Percentiles rank a stretch among this genome's conserved stretches.
phyloP scores from a whole-genome alignment of 768 basidiomycete species.

The Tricholoma sp. region DNA sequence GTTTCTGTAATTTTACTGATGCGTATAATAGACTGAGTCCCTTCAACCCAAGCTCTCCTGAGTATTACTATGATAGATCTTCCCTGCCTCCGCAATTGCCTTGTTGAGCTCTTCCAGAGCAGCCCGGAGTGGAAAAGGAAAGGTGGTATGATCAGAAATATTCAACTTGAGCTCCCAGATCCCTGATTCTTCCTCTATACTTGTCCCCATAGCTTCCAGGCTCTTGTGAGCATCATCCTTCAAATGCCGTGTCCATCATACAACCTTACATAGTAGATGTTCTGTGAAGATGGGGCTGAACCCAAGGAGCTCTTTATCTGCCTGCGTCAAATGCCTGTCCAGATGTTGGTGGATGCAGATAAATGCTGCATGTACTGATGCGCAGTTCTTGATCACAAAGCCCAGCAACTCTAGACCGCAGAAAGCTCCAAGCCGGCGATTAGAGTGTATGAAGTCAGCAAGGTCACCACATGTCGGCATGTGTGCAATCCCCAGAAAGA shows the following conservation, averaged over 20 bases:
- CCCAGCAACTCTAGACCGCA: conserved; percentile 6
- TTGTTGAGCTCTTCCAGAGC: too few species aligned
- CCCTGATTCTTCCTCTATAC: too few species aligned
- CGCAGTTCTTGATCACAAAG: conserved; percentile 1
- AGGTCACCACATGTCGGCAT: not conserved
- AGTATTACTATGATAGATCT: too few species aligned
- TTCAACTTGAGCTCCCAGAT: too few species aligned
- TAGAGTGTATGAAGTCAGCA: conserved; percentile 6
- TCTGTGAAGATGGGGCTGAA: conserved; percentile 15
- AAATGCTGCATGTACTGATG: conserved; percentile 6
- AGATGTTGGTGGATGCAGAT: conserved; percentile 6
- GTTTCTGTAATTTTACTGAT: too few species aligned
- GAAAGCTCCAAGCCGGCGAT: conserved; percentile 2
- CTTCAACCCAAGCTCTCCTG: too few species aligned
- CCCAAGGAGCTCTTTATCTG: conserved; percentile 10
- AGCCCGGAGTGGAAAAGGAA: too few species aligned
- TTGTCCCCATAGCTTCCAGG: not conserved
- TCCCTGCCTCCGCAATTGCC: too few species aligned
- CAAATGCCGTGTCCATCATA: conserved; percentile 5
- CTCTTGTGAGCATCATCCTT: not conserved
- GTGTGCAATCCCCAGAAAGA: conserved; percentile 3
- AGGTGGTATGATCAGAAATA: too few species aligned
- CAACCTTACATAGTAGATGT: conserved; percentile 16
- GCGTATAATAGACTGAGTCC: not conserved
- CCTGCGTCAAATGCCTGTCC: not conserved